Conservation (phyloP, 148 eudicot species). For the Rhododendron simsii region DNA sequence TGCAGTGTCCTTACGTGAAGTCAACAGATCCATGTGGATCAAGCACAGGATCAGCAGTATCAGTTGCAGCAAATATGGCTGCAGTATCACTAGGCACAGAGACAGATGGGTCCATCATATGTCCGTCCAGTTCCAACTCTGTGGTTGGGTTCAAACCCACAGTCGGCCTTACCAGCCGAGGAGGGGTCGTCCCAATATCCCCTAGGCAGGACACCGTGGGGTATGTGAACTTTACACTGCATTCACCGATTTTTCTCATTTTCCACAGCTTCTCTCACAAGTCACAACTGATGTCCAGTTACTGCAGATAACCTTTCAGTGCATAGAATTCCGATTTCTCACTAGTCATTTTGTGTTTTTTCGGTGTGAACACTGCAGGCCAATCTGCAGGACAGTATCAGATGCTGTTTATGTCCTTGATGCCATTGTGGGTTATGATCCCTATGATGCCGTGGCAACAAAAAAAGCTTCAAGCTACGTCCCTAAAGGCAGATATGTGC, state of each 20-base stretch:
- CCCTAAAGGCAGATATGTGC: slow-evolving; percentile 40
- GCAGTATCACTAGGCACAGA: slow-evolving; percentile 53
- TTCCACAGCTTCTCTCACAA: not conserved
- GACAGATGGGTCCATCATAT: slow-evolving; percentile 48
- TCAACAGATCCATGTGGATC: slow-evolving; percentile 47
- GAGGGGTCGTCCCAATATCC: slow-evolving; percentile 38
- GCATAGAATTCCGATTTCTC: not conserved
- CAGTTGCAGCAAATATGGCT: slow-evolving; percentile 58
- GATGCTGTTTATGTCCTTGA: slow-evolving; percentile 49
- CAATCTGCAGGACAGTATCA: slow-evolving; percentile 44
- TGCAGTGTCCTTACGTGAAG: slow-evolving; percentile 37
- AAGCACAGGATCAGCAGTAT: slow-evolving; percentile 56
- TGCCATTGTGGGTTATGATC: slow-evolving; percentile 35
- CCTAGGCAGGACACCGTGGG: slow-evolving; percentile 43
- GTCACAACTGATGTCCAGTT: not conserved
- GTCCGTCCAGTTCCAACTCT: slow-evolving; percentile 33
- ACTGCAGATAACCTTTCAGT: not conserved
- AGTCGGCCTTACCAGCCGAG: slow-evolving; percentile 47
- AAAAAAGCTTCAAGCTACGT: slow-evolving; percentile 27
- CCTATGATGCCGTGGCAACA: slow-evolving; percentile 31
- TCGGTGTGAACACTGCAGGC: slow-evolving; percentile 15
- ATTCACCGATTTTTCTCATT: not conserved
- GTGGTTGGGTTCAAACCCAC: slow-evolving; percentile 53
- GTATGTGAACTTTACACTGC: slow-evolving; percentile 15
- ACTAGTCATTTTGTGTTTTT: slow-evolving; percentile 1